Percentiles rank a stretch among this genome's conserved stretches.
These are phyloP conservation scores for Diaporthe aspalathi DNA, from an alignment of 2,329 filamentous ascomycete species.

Conservation along the genomic window DNA sequence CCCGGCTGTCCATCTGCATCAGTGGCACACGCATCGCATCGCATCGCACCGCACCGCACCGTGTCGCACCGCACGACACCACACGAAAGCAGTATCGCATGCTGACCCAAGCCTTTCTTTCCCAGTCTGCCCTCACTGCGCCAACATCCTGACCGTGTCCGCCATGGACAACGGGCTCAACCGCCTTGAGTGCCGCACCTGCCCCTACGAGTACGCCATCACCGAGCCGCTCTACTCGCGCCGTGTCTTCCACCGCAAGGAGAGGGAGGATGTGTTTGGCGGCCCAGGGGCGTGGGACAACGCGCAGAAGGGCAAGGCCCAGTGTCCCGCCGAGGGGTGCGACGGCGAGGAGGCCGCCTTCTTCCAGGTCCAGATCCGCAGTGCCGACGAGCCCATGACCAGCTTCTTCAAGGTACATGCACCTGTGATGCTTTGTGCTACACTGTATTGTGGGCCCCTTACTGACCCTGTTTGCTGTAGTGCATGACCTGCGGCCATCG, in stretches of 20 bases:
- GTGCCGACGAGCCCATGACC: conserved; percentile 98
- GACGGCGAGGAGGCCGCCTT: conserved; percentile 88
- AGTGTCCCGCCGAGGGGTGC: conserved; percentile 86
- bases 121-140: conserved; percentile 83
- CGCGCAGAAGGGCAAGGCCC: conserved; percentile 83
- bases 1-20: conserved; percentile 32
- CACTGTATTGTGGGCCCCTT: conserved; percentile 36
- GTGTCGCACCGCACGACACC: neutral
- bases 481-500: conserved; percentile 75
- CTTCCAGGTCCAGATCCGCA: conserved; percentile 97
- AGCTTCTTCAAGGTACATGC: conserved; percentile 84
- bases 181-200: conserved; percentile 94
- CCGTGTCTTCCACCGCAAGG: conserved; percentile 86
- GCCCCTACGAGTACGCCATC: conserved; percentile 90
- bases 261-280: conserved; percentile 90
- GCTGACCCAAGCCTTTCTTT: conserved; percentile 34
- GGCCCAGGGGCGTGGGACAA: conserved; percentile 91
- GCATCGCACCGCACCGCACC: neutral
- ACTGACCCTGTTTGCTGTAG: conserved; percentile 49
- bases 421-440: conserved; percentile 36
- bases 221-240: conserved; percentile 83
- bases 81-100: neutral
- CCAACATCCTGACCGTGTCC: conserved; percentile 82
- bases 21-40: no score
- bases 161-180: conserved; percentile 70